A percentile compares a stretch with the other conserved stretches of the same genome.
These are phyloP conservation scores for Penicillium angulare DNA, from an alignment of 495 filamentous ascomycete genomes.

Conservation along the genomic window DNA sequence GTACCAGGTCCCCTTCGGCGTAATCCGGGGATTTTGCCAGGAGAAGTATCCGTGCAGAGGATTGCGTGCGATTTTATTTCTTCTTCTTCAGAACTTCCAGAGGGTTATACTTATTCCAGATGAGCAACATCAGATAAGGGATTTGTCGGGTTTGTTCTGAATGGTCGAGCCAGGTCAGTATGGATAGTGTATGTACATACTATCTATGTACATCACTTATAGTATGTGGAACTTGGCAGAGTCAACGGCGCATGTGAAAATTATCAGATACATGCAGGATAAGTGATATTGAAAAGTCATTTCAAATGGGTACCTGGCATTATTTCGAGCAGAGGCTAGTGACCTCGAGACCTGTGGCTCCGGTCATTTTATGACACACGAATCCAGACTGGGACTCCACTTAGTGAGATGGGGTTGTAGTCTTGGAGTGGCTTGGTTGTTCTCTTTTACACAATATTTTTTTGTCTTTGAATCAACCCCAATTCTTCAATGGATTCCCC, in stretches of 20 bases:
- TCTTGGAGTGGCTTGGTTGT: too few relatives aligned
- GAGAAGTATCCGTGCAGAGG: too few relatives aligned
- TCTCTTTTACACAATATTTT: neutral
- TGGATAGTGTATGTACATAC: too few relatives aligned
- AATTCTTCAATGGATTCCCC: too few relatives aligned
- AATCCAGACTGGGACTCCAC: neutral
- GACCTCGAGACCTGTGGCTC: neutral
- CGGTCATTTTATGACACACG: neutral
- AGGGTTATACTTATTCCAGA: neutral
- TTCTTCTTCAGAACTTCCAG: too few relatives aligned
- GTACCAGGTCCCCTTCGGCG: constrained; percentile 1
- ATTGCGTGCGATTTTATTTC: too few relatives aligned
- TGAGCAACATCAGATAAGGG: neutral
- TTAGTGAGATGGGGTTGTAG: too few relatives aligned
- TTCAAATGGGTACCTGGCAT: too few relatives aligned
- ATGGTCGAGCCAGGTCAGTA: neutral
- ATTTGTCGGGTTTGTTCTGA: neutral
- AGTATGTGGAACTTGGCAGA: too few relatives aligned
- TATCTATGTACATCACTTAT: too few relatives aligned
- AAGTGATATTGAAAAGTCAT: neutral
- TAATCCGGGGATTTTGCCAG: constrained; percentile 12
- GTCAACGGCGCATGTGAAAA: neutral
- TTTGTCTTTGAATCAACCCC: too few relatives aligned
- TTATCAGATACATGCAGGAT: neutral
- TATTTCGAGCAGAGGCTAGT: too few relatives aligned